phyloP scores from a whole-genome alignment of 176 grass and related monocot genomes.

The Eragrostis nindensis region DNA sequence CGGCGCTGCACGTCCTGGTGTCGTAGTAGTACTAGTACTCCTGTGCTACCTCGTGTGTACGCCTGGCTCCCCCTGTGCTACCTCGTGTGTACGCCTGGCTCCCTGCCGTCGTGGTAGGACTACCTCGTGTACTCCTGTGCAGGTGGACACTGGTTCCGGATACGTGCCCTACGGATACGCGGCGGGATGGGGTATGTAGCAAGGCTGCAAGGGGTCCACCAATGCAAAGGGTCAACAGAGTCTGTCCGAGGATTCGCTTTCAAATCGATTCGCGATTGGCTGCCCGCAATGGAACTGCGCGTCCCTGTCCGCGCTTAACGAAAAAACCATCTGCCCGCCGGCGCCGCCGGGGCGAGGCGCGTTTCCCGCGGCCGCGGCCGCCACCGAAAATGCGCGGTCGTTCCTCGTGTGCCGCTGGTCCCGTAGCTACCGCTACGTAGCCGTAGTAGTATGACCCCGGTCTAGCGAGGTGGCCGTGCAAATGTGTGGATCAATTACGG shows the following conservation, averaged over 20 bases:
- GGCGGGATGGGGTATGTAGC: neutral
- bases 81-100: neutral
- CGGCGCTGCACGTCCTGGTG: too few relatives aligned
- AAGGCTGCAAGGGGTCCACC: neutral
- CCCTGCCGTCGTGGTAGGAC: too few relatives aligned
- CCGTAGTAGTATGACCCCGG: neutral
- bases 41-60: too few relatives aligned
- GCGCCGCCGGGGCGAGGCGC: neutral
- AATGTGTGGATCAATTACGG: neutral
- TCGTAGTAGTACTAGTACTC: too few relatives aligned
- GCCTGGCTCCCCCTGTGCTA: too few relatives aligned
- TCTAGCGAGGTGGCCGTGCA: neutral
- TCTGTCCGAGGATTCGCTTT: neutral
- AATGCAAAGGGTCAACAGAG: neutral
- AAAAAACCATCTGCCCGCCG: neutral
- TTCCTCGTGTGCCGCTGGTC: conserved; percentile 3
- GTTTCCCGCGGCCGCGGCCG: conserved; percentile 6
- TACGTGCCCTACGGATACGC: neutral
- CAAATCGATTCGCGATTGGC: neutral
- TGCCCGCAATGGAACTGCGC: neutral
- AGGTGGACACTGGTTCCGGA: neutral
- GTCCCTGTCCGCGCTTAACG: neutral
- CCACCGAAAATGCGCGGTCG: too few relatives aligned
- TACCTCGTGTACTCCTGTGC: too few relatives aligned
- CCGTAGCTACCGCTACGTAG: neutral